These are phyloP conservation scores for Ormosia semicastrata DNA, from an alignment of 306 rosid genomes.

Conservation along the genomic window DNA sequence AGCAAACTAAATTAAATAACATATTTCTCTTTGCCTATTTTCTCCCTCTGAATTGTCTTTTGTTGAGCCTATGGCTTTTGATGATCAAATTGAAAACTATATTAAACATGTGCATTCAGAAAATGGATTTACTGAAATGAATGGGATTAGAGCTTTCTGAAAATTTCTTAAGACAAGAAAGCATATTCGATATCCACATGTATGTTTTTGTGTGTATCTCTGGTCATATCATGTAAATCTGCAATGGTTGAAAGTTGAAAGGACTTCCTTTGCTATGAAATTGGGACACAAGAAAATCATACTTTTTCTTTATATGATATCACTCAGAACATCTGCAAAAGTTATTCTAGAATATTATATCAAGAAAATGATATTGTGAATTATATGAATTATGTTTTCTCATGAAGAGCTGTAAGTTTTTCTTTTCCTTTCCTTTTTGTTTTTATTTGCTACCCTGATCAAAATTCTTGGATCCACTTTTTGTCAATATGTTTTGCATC, in stretches of 20 bases:
- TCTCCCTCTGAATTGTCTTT: neutral
- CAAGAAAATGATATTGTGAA: neutral
- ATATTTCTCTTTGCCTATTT: neutral
- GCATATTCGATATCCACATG: neutral
- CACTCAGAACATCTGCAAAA: neutral
- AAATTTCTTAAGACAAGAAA: neutral
- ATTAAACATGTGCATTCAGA: neutral
- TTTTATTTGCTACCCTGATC: neutral
- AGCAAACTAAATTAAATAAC: constrained; percentile 8
- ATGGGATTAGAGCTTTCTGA: constrained; percentile 1
- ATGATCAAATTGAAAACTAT: neutral
- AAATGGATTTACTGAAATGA: constrained; percentile 1
- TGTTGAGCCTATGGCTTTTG: neutral
- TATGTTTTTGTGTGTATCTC: neutral
- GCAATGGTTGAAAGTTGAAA: constrained; percentile 11
- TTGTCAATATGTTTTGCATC: constrained; percentile 4
- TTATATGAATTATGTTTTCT: neutral
- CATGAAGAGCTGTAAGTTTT: constrained; percentile 2
- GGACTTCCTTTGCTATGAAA: neutral
- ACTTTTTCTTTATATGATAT: neutral
- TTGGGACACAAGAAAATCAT: neutral
- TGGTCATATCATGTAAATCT: neutral
- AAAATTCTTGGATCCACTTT: constrained; percentile 5
- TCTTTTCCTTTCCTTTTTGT: neutral
- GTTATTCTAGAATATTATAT: neutral